These are phyloP conservation scores for Colletotrichum sp. DNA, from an alignment of 2,329 filamentous ascomycete genomes.

Conservation along the genomic window DNA sequence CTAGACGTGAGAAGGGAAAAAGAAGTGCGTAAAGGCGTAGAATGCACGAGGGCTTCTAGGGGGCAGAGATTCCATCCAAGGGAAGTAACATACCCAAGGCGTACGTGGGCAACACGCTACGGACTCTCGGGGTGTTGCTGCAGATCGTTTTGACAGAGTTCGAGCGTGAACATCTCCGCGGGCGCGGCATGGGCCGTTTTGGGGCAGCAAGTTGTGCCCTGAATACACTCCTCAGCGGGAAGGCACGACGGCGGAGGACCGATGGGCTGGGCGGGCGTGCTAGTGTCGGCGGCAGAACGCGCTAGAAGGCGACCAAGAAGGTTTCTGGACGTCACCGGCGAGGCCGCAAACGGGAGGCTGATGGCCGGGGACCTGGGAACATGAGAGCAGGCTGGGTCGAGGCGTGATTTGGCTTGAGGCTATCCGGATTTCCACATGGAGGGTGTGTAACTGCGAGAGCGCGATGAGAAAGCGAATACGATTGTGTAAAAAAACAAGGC, in stretches of 20 bases:
- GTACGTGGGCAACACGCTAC: neutral
- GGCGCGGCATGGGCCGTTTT: neutral
- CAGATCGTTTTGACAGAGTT: neutral
- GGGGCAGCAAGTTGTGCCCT: neutral
- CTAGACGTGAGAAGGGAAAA: neutral
- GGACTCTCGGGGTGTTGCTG: slow-evolving; percentile 5
- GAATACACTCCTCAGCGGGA: neutral
- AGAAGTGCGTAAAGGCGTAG: neutral
- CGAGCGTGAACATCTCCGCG: neutral
- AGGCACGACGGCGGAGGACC: neutral
- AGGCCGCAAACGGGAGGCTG: slow-evolving; percentile 19
- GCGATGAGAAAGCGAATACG: neutral
- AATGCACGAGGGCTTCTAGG: neutral
- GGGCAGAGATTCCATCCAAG: neutral
- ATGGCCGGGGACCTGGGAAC: neutral
- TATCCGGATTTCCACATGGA: slow-evolving; percentile 8
- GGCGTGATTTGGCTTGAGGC: neutral
- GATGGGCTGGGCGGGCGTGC: neutral
- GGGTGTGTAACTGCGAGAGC: neutral
- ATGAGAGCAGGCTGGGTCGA: neutral
- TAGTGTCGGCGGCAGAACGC: neutral
- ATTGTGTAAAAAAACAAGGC: neutral
- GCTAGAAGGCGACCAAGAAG: slow-evolving; percentile 19
- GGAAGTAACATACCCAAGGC: neutral
- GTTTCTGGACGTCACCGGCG: slow-evolving; percentile 16